A percentile compares a stretch with the other conserved stretches of the same genome.
Conservation (phyloP, 495 filamentous ascomycete species). For the Aspergillus mulundensis region DNA sequence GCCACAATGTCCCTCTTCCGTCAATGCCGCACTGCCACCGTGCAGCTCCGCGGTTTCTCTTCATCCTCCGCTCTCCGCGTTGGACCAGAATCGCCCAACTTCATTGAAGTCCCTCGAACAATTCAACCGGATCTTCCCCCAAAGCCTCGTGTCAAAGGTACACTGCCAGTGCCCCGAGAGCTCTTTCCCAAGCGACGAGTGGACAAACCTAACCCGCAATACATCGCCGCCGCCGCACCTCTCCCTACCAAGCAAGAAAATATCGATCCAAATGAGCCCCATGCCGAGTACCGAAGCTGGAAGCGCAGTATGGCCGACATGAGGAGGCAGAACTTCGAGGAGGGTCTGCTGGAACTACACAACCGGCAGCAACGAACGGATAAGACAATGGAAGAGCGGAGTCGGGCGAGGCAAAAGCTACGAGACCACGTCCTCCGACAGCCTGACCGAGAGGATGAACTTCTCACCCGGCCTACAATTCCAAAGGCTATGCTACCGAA, state of each 20-base stretch:
- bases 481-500: slow-evolving; percentile 37
- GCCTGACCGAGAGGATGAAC: slow-evolving; percentile 57
- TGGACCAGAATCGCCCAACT: slow-evolving; percentile 67
- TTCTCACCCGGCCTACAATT: slow-evolving; percentile 53
- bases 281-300: slow-evolving; percentile 54
- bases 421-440: slow-evolving; percentile 44
- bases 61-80: slow-evolving; percentile 36
- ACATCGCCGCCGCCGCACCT: slow-evolving; percentile 45
- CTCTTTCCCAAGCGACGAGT: slow-evolving; percentile 51
- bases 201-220: slow-evolving; percentile 52
- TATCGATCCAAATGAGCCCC: slow-evolving; percentile 29
- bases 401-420: slow-evolving; percentile 32
- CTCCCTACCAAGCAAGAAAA: slow-evolving; percentile 28
- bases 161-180: slow-evolving; percentile 64
- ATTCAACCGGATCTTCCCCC: slow-evolving; percentile 43
- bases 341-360: slow-evolving; percentile 57
- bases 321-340: slow-evolving; percentile 59
- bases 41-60: slow-evolving; percentile 45
- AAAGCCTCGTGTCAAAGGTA: slow-evolving; percentile 59
- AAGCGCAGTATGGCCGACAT: slow-evolving; percentile 57
- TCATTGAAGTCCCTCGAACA: slow-evolving; percentile 61
- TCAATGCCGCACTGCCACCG: slow-evolving; percentile 35
- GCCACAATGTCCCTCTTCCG: slow-evolving; percentile 40
- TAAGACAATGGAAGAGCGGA: slow-evolving; percentile 29
- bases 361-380: slow-evolving; percentile 50